A percentile compares a stretch with the other conserved stretches of the same genome.
Conservation (phyloP, 1,139 yeast species). For the Taphrina pruni region DNA sequence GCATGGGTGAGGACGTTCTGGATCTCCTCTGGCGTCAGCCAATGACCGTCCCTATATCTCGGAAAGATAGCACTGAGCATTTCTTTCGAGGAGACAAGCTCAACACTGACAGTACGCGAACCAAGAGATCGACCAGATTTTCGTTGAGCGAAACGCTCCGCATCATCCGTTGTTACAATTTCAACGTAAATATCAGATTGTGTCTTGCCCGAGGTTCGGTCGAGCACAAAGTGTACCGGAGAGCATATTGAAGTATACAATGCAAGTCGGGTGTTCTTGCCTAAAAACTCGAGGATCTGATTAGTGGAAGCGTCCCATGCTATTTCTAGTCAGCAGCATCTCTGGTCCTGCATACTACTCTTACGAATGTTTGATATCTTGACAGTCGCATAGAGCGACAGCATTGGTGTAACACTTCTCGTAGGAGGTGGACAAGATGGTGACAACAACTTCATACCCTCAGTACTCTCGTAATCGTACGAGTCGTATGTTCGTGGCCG, state of each 20-base stretch:
- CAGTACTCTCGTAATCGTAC: not conserved
- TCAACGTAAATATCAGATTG: slow-evolving; percentile 40
- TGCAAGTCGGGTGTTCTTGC: slow-evolving; percentile 38
- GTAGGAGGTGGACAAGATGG: slow-evolving; percentile 8
- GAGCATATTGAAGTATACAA: slow-evolving; percentile 27
- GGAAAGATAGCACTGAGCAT: slow-evolving; percentile 38
- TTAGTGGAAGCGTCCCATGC: slow-evolving; percentile 43
- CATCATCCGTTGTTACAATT: slow-evolving; percentile 33
- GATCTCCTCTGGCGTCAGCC: slow-evolving; percentile 34
- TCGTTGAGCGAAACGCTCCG: slow-evolving; percentile 41
- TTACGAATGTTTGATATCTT: slow-evolving; percentile 39
- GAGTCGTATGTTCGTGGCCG: not conserved
- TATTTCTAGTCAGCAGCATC: not conserved
- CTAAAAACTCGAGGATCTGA: slow-evolving; percentile 40
- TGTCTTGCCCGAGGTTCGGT: slow-evolving; percentile 42
- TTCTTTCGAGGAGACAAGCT: slow-evolving; percentile 27
- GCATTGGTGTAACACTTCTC: slow-evolving; percentile 18
- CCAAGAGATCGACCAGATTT: slow-evolving; percentile 31
- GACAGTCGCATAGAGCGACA: slow-evolving; percentile 29
- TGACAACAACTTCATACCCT: not conserved
- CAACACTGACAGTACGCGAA: slow-evolving; percentile 34
- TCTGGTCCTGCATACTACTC: not conserved
- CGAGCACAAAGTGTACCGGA: slow-evolving; percentile 22
- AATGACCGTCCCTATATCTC: slow-evolving; percentile 15
- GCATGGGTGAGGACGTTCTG: slow-evolving; percentile 36